Evolutionary conservation across 129 eudicot species (phyloP), one percentile per base, ranked within the genome.

Genomic region (Artemisia tridentata): DNA sequence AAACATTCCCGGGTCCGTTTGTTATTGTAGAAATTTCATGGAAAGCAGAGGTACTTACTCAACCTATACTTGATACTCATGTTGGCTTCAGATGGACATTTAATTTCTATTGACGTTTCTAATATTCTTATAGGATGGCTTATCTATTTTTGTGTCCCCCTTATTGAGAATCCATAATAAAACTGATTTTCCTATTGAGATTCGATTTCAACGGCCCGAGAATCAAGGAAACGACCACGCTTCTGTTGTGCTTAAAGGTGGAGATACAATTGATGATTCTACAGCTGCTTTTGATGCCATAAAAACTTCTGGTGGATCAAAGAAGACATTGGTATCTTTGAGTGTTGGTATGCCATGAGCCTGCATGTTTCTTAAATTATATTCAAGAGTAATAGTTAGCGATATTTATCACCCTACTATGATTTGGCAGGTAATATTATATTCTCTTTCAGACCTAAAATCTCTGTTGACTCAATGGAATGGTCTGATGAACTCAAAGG

Each of bases 401-500:
- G 45, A 38, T 38, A 38, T 38, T 38, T 38, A 38, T 38, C 45
- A 38, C 45, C 45, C 45, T 38, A 38, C 45, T 38, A 38, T 38
- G 45, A 55, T 70, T 70, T 68, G 83, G 84, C 88, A 92, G 98
- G 98, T 18, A 90, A 95, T 70, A 88, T 85, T 78, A 61, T 88
- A 69, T 84, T 95, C 72, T 86, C 99, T 15, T 88, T 95, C 77
- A 86, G 99, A 73, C 99, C 99, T 25, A 71, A 82, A 63, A 29
- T 75, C 62, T 74, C 81, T 20, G 82, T 70, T 38, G 77, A 59
- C 53, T 82, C 89, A 68, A 82, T 81, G 72, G 96, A 83, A 63
- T 95, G 99, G 99, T 95, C 99, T 78, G 91, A 88, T 59, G 86
- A 88, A 65, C 88, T 95, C 54, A 83, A 83, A 86, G 97, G 99